phyloP scores from a whole-genome alignment of 768 basidiomycete species.

The Xerocomellus amylosporus region DNA sequence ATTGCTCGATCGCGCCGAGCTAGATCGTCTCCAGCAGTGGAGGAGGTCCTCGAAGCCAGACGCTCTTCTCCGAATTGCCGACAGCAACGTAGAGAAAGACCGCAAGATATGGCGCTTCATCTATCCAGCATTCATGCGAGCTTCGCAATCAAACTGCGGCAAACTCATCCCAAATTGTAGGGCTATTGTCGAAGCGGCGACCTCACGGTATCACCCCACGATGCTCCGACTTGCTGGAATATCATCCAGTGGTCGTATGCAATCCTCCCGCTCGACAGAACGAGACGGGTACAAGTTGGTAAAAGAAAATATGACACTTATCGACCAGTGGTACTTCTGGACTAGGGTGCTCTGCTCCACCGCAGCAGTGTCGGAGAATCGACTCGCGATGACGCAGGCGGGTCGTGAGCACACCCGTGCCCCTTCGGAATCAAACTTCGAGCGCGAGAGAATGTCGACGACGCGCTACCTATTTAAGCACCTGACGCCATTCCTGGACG shows the following conservation, averaged over 20 bases:
- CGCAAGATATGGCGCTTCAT: slow-evolving; percentile 71
- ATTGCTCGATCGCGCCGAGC: slow-evolving; percentile 57
- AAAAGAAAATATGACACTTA: slow-evolving; percentile 52
- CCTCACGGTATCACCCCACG: slow-evolving; percentile 64
- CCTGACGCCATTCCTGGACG: slow-evolving; percentile 82
- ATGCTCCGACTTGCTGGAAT: slow-evolving; percentile 76
- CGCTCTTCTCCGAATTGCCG: slow-evolving; percentile 63
- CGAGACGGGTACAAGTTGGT: slow-evolving; percentile 52
- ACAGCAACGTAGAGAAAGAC: slow-evolving; percentile 67
- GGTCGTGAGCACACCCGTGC: slow-evolving; percentile 68
- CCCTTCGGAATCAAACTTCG: slow-evolving; percentile 71
- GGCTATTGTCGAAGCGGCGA: slow-evolving; percentile 64
- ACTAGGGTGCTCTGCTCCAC: slow-evolving; percentile 84
- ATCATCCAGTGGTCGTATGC: slow-evolving; percentile 43
- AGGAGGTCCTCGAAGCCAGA: slow-evolving; percentile 53
- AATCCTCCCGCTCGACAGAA: slow-evolving; percentile 44
- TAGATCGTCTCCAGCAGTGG: slow-evolving; percentile 67
- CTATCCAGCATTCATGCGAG: slow-evolving; percentile 62
- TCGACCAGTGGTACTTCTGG: slow-evolving; percentile 85
- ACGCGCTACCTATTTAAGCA: slow-evolving; percentile 82
- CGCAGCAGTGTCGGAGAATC: slow-evolving; percentile 60
- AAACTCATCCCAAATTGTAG: slow-evolving; percentile 51
- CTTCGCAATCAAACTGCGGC: slow-evolving; percentile 49
- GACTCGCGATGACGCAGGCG: slow-evolving; percentile 49
- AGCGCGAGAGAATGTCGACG: slow-evolving; percentile 78